These are phyloP conservation scores for Zoysia pacifica DNA, from an alignment of 176 grass and related monocot genomes.

Conservation along the genomic window DNA sequence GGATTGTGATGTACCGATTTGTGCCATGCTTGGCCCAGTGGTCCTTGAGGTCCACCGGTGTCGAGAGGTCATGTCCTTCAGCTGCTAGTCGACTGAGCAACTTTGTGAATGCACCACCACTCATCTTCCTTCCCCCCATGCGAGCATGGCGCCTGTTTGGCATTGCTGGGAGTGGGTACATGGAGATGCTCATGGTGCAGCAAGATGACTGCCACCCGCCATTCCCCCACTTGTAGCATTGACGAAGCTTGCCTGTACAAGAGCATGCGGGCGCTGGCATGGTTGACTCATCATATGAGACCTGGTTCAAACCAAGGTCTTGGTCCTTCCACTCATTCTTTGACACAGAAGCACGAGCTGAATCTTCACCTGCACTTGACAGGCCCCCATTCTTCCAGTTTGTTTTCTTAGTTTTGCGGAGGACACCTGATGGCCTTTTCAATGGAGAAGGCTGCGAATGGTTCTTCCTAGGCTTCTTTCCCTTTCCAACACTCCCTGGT, in stretches of 20 bases:
- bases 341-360: constrained; percentile 38
- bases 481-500: constrained; percentile 42
- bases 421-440: constrained; percentile 60
- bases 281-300: constrained; percentile 70
- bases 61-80: constrained; percentile 75
- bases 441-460: constrained; percentile 51
- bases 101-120: constrained; percentile 75
- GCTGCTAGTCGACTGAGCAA: constrained; percentile 84
- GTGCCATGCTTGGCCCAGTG: constrained; percentile 96
- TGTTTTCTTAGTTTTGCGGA: constrained; percentile 67
- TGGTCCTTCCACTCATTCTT: constrained; percentile 82
- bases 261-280: constrained; percentile 81
- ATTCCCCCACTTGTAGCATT: constrained; percentile 91
- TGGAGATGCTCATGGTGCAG: constrained; percentile 81
- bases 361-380: constrained; percentile 33
- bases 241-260: constrained; percentile 63
- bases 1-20: constrained; percentile 87
- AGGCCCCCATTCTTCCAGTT: constrained; percentile 46
- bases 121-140: constrained; percentile 93
- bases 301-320: constrained; percentile 75
- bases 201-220: constrained; percentile 91
- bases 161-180: constrained; percentile 82
- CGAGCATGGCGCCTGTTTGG: constrained; percentile 86
- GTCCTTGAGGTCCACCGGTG: constrained; percentile 79
- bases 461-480: constrained; percentile 69